Base-by-base conservation (phyloP, 2,329 filamentous ascomycete species). In the Verticillium tricorpus region DNA sequence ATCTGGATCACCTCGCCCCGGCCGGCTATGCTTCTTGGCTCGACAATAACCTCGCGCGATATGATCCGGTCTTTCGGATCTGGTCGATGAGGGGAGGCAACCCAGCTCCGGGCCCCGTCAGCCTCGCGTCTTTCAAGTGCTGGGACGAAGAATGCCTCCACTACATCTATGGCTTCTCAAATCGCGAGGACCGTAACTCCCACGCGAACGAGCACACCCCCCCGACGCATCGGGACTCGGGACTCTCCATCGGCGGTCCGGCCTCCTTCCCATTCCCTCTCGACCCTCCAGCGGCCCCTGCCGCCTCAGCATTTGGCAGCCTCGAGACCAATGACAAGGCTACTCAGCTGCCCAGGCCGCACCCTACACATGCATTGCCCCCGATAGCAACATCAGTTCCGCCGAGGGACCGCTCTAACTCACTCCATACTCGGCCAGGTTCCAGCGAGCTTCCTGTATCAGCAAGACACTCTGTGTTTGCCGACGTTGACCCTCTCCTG, bases 131-230 rank as follows among this genome's bases (percentile, higher is more conserved):
- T 12, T 81, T 81, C 70, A 86, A 84, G 70, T 87, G 84, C 70
- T 80, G 76, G 72, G 76, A 85, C 64, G 80, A 85, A 59, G 76
- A 76, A 61, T 87, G 84, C 67, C 72, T 83, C 62, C 80, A 84
- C 69, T 86, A 85, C 70, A 80, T 86, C 40, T 87, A 86, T 65
- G 84, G 84, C 34, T 85, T 86, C 68, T 68, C 75, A 39, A 80
- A 77, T 61, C 74, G 74, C 40, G 74, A 81, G 59, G 83, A 85
- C 63, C 78, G 82, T 59, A 82, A 85, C 61, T 75, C 75, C 39
- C 84, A 87, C 69, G 69, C 76, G 50, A 77, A 74, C 64, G 75
- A 82, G 60, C 83, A 86, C 68, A 64, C 67, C n/a, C 60, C 69
- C 56, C 71, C 73, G 25, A 66, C 70, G 15, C 68, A 81, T 66